Conservation (phyloP, 768 basidiomycete genomes). For the Termitomyces sp. region DNA sequence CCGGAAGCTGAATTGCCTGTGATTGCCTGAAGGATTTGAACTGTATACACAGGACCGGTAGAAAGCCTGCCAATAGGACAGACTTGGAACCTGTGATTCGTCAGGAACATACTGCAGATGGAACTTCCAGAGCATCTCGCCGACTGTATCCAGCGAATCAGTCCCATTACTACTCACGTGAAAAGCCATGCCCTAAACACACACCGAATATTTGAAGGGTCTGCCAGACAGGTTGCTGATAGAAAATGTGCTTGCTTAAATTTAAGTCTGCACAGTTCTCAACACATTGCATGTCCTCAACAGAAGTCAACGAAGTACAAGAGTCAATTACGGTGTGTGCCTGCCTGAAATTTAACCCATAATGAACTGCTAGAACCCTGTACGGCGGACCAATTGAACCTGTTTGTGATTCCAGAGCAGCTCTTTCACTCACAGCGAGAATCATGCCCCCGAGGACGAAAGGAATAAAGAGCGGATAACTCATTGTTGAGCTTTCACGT, state of each 20-base stretch:
- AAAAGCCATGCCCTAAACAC: too few species aligned
- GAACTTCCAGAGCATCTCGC: constrained; percentile 88
- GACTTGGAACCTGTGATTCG: constrained; percentile 3
- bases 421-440: constrained; percentile 55
- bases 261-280: constrained; percentile 79
- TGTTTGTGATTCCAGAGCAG: not conserved
- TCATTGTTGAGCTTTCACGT: constrained; percentile 57
- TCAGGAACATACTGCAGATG: constrained; percentile 17
- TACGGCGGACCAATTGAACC: not conserved
- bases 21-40: constrained; percentile 41
- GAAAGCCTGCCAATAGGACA: constrained; percentile 56
- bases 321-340: constrained; percentile 11
- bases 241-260: constrained; percentile 61
- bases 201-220: constrained; percentile 85
- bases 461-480: constrained; percentile 64
- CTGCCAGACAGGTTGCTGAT: constrained; percentile 95
- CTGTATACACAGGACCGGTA: constrained; percentile 76
- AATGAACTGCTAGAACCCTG: constrained; percentile 80
- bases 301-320: not conserved
- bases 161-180: too few species aligned
- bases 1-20: constrained; percentile 53
- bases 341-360: constrained; percentile 80
- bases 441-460: constrained; percentile 92
- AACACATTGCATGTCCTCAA: constrained; percentile 95
- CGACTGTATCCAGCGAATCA: too few species aligned